A percentile compares a stretch with the other conserved stretches of the same genome.
phyloP scores from a whole-genome alignment of 1,139 yeast genomes.

The Magnusiomyces suaveolens region DNA sequence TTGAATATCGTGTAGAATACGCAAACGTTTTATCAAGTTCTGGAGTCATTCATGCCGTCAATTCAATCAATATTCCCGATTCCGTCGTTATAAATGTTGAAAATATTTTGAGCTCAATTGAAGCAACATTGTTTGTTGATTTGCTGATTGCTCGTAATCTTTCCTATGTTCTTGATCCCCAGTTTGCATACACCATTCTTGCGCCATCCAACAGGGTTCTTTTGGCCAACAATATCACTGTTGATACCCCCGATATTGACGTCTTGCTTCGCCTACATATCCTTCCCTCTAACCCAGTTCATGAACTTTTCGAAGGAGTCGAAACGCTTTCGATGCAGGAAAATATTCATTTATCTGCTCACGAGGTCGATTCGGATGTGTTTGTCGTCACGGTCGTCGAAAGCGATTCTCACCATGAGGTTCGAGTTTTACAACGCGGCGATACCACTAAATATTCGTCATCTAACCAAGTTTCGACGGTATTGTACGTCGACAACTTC shows the following conservation, averaged over 20 bases:
- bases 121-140: slow-evolving; percentile 36
- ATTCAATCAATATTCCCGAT: slow-evolving; percentile 49
- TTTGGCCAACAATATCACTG: slow-evolving; percentile 43
- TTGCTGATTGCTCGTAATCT: slow-evolving; percentile 38
- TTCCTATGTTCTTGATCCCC: slow-evolving; percentile 28
- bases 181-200: slow-evolving; percentile 51
- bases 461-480: slow-evolving; percentile 35
- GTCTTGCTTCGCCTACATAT: slow-evolving; percentile 60
- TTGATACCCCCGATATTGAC: slow-evolving; percentile 38
- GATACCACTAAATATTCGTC: slow-evolving; percentile 39
- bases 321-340: slow-evolving; percentile 38
- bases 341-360: slow-evolving; percentile 38
- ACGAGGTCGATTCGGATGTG: slow-evolving; percentile 26
- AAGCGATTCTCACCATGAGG: slow-evolving; percentile 52
- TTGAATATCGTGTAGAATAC: slow-evolving; percentile 29
- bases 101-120: slow-evolving; percentile 50
- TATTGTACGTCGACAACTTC: slow-evolving; percentile 64
- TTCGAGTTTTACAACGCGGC: slow-evolving; percentile 57
- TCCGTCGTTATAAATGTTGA: slow-evolving; percentile 44
- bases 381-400: slow-evolving; percentile 35
- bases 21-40: slow-evolving; percentile 68
- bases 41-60: slow-evolving; percentile 76
- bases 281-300: slow-evolving; percentile 45
- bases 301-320: slow-evolving; percentile 28
- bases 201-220: slow-evolving; percentile 62